Base-by-base conservation (phyloP, 495 filamentous ascomycete species). In the Aspergillus affinis region DNA sequence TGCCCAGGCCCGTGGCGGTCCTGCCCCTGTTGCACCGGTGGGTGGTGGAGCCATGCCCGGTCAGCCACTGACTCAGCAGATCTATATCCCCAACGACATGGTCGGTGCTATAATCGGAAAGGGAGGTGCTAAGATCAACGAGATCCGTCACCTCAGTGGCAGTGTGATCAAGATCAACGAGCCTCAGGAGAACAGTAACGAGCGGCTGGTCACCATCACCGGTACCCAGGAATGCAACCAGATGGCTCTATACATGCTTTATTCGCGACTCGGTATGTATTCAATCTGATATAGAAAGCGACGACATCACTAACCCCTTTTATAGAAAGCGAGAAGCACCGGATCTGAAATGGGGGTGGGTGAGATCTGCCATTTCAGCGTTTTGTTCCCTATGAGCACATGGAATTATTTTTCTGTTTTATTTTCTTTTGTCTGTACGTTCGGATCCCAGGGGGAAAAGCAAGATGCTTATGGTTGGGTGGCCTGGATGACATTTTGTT, bases 111-210 rank as follows among this genome's bases (percentile, higher is more conserved):
- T 98, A 66, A 98, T 98, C 67, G 94, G 94, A 60, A 98, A 98
- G 78, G 95, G 94, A 58, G 94, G 94, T 61, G 90, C 92, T 23
- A 98, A 98, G 85, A 98, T 98, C 81, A 98, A 98, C 70, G 94
- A 98, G 78, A 98, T 98, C 61, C 87, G 94, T 57, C 91, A 95
- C 65, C 83, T 98, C 65, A 95, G 90, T 67, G 95, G 95, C 61
- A 98, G 94, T 75, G 93, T 98, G 13, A 98, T 98, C 72, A 98
- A 98, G 84, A 98, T 98, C 81, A 98, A 98, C 73, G 94, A 98
- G 70, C 94, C 94, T 0, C 93, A 97, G 68, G 95, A 98, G 72
- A 98, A 95, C 76, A 97, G 92, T 81, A 98, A 98, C 69, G 94
- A 98, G 78, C 85, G 94, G 57, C 80, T 98, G 54, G 94, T 98